These are phyloP conservation scores for Blastocystis sp. DNA, from an alignment of 352 stramenopile species.

Conservation along the genomic window DNA sequence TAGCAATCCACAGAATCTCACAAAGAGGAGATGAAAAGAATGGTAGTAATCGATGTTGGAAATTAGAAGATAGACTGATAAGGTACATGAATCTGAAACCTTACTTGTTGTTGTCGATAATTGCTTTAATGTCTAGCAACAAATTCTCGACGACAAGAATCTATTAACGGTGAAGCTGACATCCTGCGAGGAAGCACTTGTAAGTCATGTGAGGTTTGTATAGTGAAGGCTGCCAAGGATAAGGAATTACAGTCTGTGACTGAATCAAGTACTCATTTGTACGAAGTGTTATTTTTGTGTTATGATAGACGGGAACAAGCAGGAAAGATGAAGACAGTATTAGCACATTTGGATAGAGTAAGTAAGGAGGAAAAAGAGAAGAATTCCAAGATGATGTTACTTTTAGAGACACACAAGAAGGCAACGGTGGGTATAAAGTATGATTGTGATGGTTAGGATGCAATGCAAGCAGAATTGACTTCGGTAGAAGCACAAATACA, in stretches of 20 bases:
- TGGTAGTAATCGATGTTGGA: too few relatives aligned
- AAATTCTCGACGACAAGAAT: not conserved
- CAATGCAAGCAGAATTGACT: not conserved
- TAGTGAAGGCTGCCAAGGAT: not conserved
- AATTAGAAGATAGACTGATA: too few relatives aligned
- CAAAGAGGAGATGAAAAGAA: too few relatives aligned
- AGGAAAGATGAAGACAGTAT: constrained; percentile 47
- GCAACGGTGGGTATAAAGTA: not conserved
- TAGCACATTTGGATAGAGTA: constrained; percentile 4
- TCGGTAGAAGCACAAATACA: not conserved
- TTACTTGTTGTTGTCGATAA: not conserved
- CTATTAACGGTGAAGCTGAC: not conserved
- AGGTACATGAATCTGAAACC: not conserved
- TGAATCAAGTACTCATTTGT: not conserved
- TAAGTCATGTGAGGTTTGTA: not conserved
- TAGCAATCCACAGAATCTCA: too few relatives aligned
- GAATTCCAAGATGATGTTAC: not conserved
- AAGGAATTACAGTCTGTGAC: not conserved
- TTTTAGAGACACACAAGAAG: not conserved
- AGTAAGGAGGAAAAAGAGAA: constrained; percentile 43
- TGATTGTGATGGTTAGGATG: not conserved
- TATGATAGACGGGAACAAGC: constrained; percentile 16
- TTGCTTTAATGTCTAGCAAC: not conserved
- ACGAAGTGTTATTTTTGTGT: not conserved
- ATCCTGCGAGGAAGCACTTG: not conserved